Evolutionary conservation across 331 rosid species (phyloP), one percentile per base, ranked within the genome.

Genomic region (Quercus tomentella): DNA sequence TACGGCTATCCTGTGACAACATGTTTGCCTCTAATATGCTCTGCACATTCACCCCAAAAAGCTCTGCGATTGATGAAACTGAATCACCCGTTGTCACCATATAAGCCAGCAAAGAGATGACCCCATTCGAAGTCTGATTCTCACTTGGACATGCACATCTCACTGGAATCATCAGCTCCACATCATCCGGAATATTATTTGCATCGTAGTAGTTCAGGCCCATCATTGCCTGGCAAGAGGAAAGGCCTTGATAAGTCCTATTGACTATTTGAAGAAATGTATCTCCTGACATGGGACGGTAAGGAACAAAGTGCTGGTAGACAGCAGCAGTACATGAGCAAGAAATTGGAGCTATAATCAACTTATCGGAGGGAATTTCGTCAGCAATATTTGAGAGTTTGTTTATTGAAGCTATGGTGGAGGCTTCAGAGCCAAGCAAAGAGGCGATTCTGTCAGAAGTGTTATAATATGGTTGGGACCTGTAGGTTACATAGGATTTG

Each of bases 341-440:
- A 1, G 21, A 56, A 1, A 87, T 56, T 2, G 83, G 80, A 16
- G 81, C 87, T 16, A 81, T 70, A 23, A 77, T 37, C 28, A 86
- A 56, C 58, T 74, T 80, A 3, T 88, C 45, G 20, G 70, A 17
- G 25, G 86, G 79, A 79, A 88, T 31, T 31, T 31, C 76, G 20
- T 61, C 73, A 26, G 45, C 76, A 28, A 22, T 18, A 52, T 35
- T 35, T 18, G 89, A 75, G 54, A 86, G 68, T 0, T 71, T 77
- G 76, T 90, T 90, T 73, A 86, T 75, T 10, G 86, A 79, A 62
- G 89, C 82, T 73, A 86, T 84, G 18, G 43, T 17, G 1, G 90
- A 82, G 41, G 88, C 84, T 56, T 82, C 86, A 16, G 92, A 82
- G 41, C 82, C 85, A 70, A 90, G 88, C 30, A 90, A 90, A 49